A percentile compares a stretch with the other conserved stretches of the same genome.
These are phyloP conservation scores for Nicotiana undulata DNA, from an alignment of 257 asterid genomes.

Conservation along the genomic window DNA sequence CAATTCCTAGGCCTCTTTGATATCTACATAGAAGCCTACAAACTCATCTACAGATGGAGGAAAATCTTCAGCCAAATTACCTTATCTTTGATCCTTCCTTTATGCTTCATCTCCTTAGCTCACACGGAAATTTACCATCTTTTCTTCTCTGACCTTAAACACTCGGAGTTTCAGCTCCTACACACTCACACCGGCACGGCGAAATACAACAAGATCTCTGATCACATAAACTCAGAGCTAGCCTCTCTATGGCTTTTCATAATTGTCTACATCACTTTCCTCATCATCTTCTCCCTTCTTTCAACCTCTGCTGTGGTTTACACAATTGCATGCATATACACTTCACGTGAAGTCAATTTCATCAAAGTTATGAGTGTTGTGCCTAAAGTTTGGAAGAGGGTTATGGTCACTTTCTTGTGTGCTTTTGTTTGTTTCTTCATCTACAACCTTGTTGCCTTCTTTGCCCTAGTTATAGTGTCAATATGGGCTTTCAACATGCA, in stretches of 20 bases:
- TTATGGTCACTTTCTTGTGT: conserved; percentile 42
- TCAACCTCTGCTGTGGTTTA: conserved; percentile 62
- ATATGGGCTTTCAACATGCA: neutral
- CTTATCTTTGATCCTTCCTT: conserved; percentile 50
- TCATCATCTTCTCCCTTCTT: conserved; percentile 49
- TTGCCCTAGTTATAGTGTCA: conserved; percentile 1
- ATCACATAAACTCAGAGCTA: conserved; percentile 31
- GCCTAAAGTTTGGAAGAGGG: conserved; percentile 63
- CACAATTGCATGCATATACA: conserved; percentile 42
- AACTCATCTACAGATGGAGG: conserved; percentile 32
- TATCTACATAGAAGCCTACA: conserved; percentile 42
- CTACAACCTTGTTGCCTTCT: conserved; percentile 24
- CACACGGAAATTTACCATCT: conserved; percentile 29
- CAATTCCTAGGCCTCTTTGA: conserved; percentile 48
- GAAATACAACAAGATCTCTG: conserved; percentile 11
- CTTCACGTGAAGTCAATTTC: conserved; percentile 33
- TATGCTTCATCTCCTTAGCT: conserved; percentile 47
- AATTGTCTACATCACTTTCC: conserved; percentile 22
- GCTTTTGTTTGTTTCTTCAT: conserved; percentile 22
- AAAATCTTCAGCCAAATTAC: conserved; percentile 54
- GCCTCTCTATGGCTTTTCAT: conserved; percentile 24
- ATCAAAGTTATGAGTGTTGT: conserved; percentile 47
- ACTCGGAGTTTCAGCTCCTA: conserved; percentile 11
- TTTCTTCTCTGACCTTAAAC: conserved; percentile 23
- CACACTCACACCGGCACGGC: conserved; percentile 12